Percentiles rank a stretch among this genome's conserved stretches.
phyloP scores from a whole-genome alignment of 208 protist species.

The Herpetomonas samuelpessoai region DNA sequence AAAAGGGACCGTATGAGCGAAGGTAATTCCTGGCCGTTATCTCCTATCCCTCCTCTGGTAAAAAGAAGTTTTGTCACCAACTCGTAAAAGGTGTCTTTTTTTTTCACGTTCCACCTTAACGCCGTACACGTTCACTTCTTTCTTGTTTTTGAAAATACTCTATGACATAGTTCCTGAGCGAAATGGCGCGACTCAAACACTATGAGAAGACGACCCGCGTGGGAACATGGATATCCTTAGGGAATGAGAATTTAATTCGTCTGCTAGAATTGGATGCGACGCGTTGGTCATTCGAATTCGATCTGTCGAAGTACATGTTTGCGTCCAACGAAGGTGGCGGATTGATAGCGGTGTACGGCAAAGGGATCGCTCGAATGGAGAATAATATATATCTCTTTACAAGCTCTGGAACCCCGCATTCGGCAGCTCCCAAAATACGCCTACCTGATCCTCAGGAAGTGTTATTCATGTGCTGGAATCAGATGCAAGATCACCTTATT shows the following conservation, averaged over 20 bases:
- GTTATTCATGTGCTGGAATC: conserved; percentile 70
- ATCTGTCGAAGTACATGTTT: conserved; percentile 29
- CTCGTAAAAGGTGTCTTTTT: neutral
- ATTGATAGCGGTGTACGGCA: conserved; percentile 9
- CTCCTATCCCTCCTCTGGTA: no score
- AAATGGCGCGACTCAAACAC: conserved; percentile 36
- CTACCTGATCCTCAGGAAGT: conserved; percentile 42
- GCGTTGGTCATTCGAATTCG: conserved; percentile 16
- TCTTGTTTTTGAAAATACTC: neutral
- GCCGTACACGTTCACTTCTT: neutral
- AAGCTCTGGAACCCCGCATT: conserved; percentile 14
- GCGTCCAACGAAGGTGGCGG: conserved; percentile 48
- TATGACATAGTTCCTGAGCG: neutral
- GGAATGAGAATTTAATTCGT: conserved; percentile 46
- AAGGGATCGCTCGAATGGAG: conserved; percentile 8
- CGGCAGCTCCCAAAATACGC: conserved; percentile 14
- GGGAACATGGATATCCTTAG: conserved; percentile 66
- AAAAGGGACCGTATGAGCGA: no score
- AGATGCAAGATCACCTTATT: conserved; percentile 56
- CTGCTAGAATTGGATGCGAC: conserved; percentile 45
- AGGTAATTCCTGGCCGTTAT: no score
- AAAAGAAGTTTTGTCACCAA: neutral
- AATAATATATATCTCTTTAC: conserved; percentile 32
- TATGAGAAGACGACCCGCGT: conserved; percentile 41
- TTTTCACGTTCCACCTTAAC: neutral